phyloP scores from a whole-genome alignment of 176 grass and related monocot species.

The Miscanthus lutarioriparius region DNA sequence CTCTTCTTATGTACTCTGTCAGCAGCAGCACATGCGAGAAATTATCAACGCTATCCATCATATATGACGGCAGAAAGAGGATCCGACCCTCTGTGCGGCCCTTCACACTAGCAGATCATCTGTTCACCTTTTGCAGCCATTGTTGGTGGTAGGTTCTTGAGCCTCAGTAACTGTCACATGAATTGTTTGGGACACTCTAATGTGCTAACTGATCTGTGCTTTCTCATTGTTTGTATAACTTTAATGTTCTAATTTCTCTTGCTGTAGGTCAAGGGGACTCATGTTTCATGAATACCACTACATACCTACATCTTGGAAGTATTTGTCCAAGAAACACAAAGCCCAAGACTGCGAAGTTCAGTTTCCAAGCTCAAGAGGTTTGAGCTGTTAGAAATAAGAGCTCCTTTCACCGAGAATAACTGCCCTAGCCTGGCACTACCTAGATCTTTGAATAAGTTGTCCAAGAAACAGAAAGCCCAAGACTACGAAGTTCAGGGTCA shows the following conservation, averaged over 20 bases:
- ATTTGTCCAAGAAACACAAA: background rate
- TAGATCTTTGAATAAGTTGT: too few species aligned
- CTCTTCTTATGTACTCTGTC: background rate
- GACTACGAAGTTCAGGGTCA: too few species aligned
- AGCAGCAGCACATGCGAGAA: background rate
- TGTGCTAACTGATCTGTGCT: too few species aligned
- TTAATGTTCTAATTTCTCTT: background rate
- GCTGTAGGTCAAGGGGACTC: background rate
- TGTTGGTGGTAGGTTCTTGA: background rate
- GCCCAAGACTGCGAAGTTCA: background rate
- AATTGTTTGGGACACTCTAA: background rate
- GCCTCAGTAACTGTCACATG: background rate
- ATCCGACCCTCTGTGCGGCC: background rate
- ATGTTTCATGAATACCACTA: conserved; percentile 1
- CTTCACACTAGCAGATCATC: conserved; percentile 32
- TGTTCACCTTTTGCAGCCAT: background rate
- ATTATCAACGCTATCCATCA: background rate
- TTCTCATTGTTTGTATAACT: too few species aligned
- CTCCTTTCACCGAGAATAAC: too few species aligned
- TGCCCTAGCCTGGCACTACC: too few species aligned
- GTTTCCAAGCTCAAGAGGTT: background rate
- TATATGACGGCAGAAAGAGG: conserved; percentile 1
- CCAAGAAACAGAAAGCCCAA: too few species aligned
- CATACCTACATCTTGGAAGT: background rate
- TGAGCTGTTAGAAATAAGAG: too few species aligned